A percentile compares a stretch with the other conserved stretches of the same genome.
Evolutionary conservation across 2,329 filamentous ascomycete genomes (phyloP).

Genomic region (Colletotrichum graminicola): DNA sequence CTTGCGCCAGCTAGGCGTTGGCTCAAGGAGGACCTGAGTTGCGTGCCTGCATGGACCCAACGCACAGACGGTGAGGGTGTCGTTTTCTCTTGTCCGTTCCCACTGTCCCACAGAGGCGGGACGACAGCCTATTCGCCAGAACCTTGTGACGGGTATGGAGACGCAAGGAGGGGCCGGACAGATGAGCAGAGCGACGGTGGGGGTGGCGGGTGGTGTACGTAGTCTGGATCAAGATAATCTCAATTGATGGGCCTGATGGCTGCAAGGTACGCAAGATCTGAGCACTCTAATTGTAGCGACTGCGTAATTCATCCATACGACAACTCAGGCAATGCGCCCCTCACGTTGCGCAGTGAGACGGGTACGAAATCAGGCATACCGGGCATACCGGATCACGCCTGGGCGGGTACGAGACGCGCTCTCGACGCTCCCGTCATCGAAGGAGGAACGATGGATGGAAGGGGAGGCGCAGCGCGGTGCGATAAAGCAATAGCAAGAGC

Average conservation of each 20-base stretch:
- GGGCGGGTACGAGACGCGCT: background rate
- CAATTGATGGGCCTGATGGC: conserved; percentile 1
- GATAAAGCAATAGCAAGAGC: conserved; percentile 29
- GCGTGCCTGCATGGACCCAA: conserved; percentile 39
- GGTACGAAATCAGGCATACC: background rate
- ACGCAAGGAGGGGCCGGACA: conserved; percentile 2
- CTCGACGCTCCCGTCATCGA: background rate
- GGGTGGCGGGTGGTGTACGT: conserved; percentile 20
- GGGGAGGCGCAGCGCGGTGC: conserved; percentile 11
- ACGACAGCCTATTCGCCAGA: conserved; percentile 38
- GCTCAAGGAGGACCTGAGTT: conserved; percentile 29
- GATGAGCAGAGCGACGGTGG: conserved; percentile 9
- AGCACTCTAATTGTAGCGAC: conserved; percentile 8
- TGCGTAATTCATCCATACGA: background rate
- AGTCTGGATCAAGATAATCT: conserved; percentile 11
- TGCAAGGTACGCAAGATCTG: conserved; percentile 8
- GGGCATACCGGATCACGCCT: background rate
- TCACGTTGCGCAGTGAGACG: conserved; percentile 6
- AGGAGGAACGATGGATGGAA: background rate
- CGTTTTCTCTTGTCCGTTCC: conserved; percentile 30
- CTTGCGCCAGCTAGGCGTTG: conserved; percentile 19
- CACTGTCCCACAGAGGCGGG: conserved; percentile 39
- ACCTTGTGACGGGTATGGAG: conserved; percentile 3
- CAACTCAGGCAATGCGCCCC: background rate
- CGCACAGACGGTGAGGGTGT: conserved; percentile 39